Evolutionary conservation across 306 rosid species (phyloP).

Genomic region (Calophaca sinica): DNA sequence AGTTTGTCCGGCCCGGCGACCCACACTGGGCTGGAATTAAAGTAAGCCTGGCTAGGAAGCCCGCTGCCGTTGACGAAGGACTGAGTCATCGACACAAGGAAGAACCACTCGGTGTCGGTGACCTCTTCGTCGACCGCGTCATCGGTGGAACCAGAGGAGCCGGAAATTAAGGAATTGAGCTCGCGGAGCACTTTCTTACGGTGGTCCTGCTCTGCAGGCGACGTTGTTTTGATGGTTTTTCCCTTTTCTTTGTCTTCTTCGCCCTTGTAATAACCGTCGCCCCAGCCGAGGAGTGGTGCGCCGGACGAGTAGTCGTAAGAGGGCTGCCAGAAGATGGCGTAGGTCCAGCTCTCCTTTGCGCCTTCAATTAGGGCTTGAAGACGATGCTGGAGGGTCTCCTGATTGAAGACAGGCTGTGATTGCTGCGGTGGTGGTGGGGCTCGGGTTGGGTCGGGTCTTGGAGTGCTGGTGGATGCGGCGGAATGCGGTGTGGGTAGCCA

Average conservation of each 20-base stretch:
- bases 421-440: slow-evolving; percentile 44
- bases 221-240: slow-evolving; percentile 47
- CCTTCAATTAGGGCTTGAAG: slow-evolving; percentile 85
- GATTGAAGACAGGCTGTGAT: slow-evolving; percentile 56
- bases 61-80: slow-evolving; percentile 69
- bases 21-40: slow-evolving; percentile 67
- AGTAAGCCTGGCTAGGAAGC: slow-evolving; percentile 70
- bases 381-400: slow-evolving; percentile 90
- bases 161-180: slow-evolving; percentile 80
- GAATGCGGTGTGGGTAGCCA: slow-evolving; percentile 59
- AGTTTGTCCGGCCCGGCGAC: slow-evolving; percentile 66
- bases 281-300: slow-evolving; percentile 75
- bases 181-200: slow-evolving; percentile 85
- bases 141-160: slow-evolving; percentile 45
- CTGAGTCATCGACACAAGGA: slow-evolving; percentile 88
- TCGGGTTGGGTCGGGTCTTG: slow-evolving; percentile 24
- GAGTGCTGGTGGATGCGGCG: slow-evolving; percentile 60
- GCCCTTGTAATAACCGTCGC: slow-evolving; percentile 92
- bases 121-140: slow-evolving; percentile 85
- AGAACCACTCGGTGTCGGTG: slow-evolving; percentile 98
- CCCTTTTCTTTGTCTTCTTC: slow-evolving; percentile 66
- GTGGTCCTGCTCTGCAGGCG: slow-evolving; percentile 71
- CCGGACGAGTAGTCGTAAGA: slow-evolving; percentile 63
- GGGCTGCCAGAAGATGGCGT: slow-evolving; percentile 95
- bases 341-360: slow-evolving; percentile 77